Conservation (phyloP, 352 stramenopile genomes). For the Phytopythium delawarense region DNA sequence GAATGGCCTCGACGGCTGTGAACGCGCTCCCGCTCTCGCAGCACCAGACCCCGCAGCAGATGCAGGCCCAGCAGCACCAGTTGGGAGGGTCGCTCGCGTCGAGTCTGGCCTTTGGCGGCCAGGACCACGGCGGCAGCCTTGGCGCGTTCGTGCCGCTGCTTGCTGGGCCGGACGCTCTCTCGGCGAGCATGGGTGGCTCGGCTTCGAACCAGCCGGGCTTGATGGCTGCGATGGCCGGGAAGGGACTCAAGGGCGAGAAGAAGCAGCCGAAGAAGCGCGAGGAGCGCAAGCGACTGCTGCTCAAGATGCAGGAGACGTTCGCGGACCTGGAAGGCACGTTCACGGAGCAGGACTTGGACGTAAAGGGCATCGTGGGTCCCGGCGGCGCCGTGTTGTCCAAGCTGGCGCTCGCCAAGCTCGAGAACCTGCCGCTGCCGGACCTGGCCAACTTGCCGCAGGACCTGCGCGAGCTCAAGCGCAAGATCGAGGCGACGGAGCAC, state of each 20-base stretch:
- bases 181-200: neutral
- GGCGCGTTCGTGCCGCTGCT: slow-evolving; percentile 31
- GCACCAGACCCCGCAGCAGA: slow-evolving; percentile 4
- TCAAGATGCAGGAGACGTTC: slow-evolving; percentile 70
- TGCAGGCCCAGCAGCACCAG: slow-evolving; percentile 21
- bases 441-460: slow-evolving; percentile 74
- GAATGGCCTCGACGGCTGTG: neutral
- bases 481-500: slow-evolving; percentile 81
- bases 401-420: slow-evolving; percentile 59
- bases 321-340: slow-evolving; percentile 60
- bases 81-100: slow-evolving; percentile 46
- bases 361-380: slow-evolving; percentile 51
- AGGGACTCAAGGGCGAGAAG: slow-evolving; percentile 38
- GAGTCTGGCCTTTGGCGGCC: slow-evolving; percentile 47
- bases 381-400: slow-evolving; percentile 43
- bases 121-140: slow-evolving; percentile 22
- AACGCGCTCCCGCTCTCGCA: slow-evolving; percentile 5
- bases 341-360: slow-evolving; percentile 61
- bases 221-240: slow-evolving; percentile 1
- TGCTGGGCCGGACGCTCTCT: slow-evolving; percentile 20
- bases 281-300: slow-evolving; percentile 55
- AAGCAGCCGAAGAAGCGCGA: slow-evolving; percentile 58
- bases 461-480: slow-evolving; percentile 77
- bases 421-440: slow-evolving; percentile 70
- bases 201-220: slow-evolving; percentile 10